Evolutionary conservation across 2,329 filamentous ascomycete genomes (phyloP), one percentile per base, ranked within the genome.

Genomic region (Fusarium sp.): DNA sequence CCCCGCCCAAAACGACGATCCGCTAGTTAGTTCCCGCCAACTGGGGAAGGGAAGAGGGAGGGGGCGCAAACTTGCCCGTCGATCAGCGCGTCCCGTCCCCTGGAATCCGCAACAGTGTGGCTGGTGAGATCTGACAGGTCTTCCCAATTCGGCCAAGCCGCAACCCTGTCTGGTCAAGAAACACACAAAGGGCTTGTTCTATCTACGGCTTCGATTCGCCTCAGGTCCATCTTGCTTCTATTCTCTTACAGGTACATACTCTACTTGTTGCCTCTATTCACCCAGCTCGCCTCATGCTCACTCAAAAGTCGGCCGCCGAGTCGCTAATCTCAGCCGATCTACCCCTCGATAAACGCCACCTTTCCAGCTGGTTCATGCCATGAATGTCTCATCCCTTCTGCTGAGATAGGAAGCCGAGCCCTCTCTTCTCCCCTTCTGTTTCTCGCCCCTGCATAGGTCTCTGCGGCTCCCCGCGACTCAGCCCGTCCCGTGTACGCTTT

Each of bases 401-500:
- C 48, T 28, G 27, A 28, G 34, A 53, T 27, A 47, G 62, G 52
- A 66, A 34, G 30, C 28, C 31, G 44, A 12, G 16, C 43, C 39
- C 30, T 47, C 43, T 50, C 23, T 34, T 23, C 43, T 40, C 30
- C 31, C 23, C 61, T 31, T 65, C 52, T 41, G 6, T 51, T 41
- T 18, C 40, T 52, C 40, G 50, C 37, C 65, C 31, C 51, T 62
- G 62, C 66, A 67, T 23, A 23, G 23, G 23, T 23, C 23, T 64
- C 59, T 68, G 65, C 64, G 63, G 52, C 34, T 39, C 16, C 47
- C 53, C 53, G 51, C 48, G 43, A 57, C 56, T 61, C 66, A 70
- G 50, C 44, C 62, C 61, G 62, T 70, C 48, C 62, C 66, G 66
- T 70, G 51, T 54, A 53, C 53, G 66, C 66, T 70, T 67, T 70